These are phyloP conservation scores for Pyricularia sp. DNA, from an alignment of 2,329 filamentous ascomycete species.

Conservation along the genomic window DNA sequence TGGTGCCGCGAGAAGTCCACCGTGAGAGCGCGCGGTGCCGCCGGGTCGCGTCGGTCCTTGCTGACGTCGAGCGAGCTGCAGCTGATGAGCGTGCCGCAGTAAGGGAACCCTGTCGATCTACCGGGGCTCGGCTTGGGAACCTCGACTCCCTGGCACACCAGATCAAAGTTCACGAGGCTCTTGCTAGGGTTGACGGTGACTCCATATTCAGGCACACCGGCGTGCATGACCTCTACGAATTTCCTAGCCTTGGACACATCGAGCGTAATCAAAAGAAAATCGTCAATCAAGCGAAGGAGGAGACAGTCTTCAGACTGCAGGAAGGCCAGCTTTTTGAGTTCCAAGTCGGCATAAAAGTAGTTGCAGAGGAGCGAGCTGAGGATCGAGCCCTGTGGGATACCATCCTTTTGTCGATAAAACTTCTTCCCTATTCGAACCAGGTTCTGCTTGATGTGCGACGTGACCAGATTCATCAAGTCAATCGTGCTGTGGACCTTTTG, in stretches of 20 bases:
- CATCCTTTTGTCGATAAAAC: slow-evolving; percentile 76
- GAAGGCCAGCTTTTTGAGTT: slow-evolving; percentile 60
- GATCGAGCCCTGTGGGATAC: slow-evolving; percentile 90
- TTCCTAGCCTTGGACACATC: slow-evolving; percentile 53
- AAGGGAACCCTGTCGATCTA: slow-evolving; percentile 55
- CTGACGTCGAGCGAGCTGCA: slow-evolving; percentile 64
- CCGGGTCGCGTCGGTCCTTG: slow-evolving; percentile 49
- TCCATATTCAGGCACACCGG: slow-evolving; percentile 70
- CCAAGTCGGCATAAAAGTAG: slow-evolving; percentile 90
- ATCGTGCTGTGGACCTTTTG: slow-evolving; percentile 46
- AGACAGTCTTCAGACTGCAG: slow-evolving; percentile 49
- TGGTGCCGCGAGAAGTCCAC: slow-evolving; percentile 65
- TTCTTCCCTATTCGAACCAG: slow-evolving; percentile 82
- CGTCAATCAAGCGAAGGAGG: slow-evolving; percentile 77
- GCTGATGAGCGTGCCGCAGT: slow-evolving; percentile 76
- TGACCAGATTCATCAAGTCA: slow-evolving; percentile 59
- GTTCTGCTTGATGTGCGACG: slow-evolving; percentile 75
- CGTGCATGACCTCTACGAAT: slow-evolving; percentile 76
- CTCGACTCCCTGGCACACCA: slow-evolving; percentile 40
- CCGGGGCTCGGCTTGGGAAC: slow-evolving; percentile 36
- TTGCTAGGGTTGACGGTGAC: slow-evolving; percentile 69
- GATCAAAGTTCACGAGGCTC: slow-evolving; percentile 75
- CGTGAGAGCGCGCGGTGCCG: slow-evolving; percentile 63
- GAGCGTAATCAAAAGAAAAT: slow-evolving; percentile 82
- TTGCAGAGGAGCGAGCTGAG: slow-evolving; percentile 84